Evolutionary conservation across 2,329 filamentous ascomycete species (phyloP).

Genomic region (Cucurbitaria berberidis): DNA sequence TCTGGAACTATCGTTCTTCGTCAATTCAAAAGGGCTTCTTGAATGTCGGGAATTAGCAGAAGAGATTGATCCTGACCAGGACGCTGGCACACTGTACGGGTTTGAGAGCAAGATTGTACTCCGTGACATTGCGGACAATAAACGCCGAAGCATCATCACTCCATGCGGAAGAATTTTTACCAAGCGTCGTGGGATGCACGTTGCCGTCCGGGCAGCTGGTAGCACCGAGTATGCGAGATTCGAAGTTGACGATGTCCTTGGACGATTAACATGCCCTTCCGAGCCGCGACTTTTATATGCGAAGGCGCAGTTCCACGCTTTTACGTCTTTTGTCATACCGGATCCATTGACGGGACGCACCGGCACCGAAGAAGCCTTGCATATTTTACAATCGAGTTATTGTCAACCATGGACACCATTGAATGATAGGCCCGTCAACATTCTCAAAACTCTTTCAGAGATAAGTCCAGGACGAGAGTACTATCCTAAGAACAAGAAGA

Average conservation of each 20-base stretch:
- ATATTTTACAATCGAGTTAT: slow-evolving; percentile 54
- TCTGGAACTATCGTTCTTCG: slow-evolving; percentile 59
- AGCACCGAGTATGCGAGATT: slow-evolving; percentile 54
- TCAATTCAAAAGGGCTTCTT: slow-evolving; percentile 54
- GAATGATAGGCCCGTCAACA: not conserved
- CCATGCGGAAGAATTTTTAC: slow-evolving; percentile 52
- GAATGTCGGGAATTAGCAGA: slow-evolving; percentile 56
- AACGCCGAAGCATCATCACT: slow-evolving; percentile 58
- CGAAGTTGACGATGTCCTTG: slow-evolving; percentile 59
- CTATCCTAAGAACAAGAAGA: slow-evolving; percentile 51
- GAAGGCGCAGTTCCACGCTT: slow-evolving; percentile 64
- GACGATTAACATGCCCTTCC: slow-evolving; percentile 60
- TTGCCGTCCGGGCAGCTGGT: slow-evolving; percentile 43
- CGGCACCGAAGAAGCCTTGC: slow-evolving; percentile 61
- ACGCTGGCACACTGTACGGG: slow-evolving; percentile 65
- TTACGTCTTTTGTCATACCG: slow-evolving; percentile 59
- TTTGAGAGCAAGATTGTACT: slow-evolving; percentile 64
- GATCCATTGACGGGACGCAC: slow-evolving; percentile 57
- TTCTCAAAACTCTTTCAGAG: slow-evolving; percentile 30
- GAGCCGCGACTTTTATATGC: slow-evolving; percentile 61
- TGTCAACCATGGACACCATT: slow-evolving; percentile 48
- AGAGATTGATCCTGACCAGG: slow-evolving; percentile 60
- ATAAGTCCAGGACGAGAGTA: slow-evolving; percentile 48
- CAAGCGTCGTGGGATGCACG: slow-evolving; percentile 49
- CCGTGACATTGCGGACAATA: slow-evolving; percentile 48